Percentiles rank a stretch among this genome's conserved stretches.
These are phyloP conservation scores for Pleurotus salmoneostramineus DNA, from an alignment of 768 basidiomycete species.

Conservation along the genomic window DNA sequence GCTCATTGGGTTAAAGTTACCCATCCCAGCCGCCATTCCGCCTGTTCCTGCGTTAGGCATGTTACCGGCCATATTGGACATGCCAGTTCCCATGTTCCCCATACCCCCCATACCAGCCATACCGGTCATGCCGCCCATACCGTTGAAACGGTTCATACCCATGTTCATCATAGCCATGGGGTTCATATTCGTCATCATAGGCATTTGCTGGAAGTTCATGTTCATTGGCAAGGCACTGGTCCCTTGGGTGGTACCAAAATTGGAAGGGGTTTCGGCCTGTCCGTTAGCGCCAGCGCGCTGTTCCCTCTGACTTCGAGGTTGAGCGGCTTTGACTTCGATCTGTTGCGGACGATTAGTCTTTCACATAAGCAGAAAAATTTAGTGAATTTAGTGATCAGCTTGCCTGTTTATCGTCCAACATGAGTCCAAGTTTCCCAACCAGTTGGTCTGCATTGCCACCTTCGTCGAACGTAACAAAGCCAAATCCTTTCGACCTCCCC, in stretches of 20 bases:
- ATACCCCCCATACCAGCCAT: constrained; percentile 18
- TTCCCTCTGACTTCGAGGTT: constrained; percentile 63
- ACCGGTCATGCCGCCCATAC: constrained; percentile 28
- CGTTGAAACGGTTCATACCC: constrained; percentile 28
- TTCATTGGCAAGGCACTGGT: constrained; percentile 35
- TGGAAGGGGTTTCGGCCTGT: constrained; percentile 25
- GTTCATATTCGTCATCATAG: constrained; percentile 39
- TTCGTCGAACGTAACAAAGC: constrained; percentile 80
- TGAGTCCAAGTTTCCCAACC: constrained; percentile 61
- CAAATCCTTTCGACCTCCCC: constrained; percentile 76
- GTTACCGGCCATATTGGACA: constrained; percentile 26
- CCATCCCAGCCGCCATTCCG: constrained; percentile 19
- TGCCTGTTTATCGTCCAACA: constrained; percentile 77
- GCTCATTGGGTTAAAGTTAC: constrained; percentile 6
- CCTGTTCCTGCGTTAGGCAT: constrained; percentile 17
- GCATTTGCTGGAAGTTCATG: constrained; percentile 53
- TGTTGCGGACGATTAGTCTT: constrained; percentile 18
- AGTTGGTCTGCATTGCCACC: constrained; percentile 60
- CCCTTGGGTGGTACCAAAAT: constrained; percentile 30
- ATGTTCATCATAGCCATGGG: constrained; percentile 51
- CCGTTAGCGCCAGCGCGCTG: constrained; percentile 27
- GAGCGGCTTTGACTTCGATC: constrained; percentile 84
- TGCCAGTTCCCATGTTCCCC: constrained; percentile 16
- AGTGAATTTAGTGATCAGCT: constrained; percentile 13
- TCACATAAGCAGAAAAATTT: not conserved